These are phyloP conservation scores for Umbellularia californica DNA, from an alignment of 164 flowering plant genomes.

Conservation along the genomic window DNA sequence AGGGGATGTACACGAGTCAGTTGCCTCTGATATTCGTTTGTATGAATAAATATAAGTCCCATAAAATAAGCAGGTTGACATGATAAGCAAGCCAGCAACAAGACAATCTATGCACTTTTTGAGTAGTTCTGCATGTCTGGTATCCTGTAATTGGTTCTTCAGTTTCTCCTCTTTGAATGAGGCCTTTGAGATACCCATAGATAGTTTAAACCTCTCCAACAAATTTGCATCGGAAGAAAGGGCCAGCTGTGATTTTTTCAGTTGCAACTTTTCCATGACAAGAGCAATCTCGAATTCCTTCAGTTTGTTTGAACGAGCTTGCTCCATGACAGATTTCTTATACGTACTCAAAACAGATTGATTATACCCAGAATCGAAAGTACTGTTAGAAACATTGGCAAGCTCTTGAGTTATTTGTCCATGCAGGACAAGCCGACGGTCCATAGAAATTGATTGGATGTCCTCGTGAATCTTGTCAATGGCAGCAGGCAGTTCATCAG, in stretches of 20 bases:
- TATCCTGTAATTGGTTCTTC: conserved; percentile 66
- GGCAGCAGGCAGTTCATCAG: not conserved
- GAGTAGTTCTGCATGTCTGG: conserved; percentile 59
- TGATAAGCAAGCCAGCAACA: conserved; percentile 71
- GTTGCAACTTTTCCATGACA: conserved; percentile 47
- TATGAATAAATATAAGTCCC: conserved; percentile 72
- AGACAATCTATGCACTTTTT: conserved; percentile 73
- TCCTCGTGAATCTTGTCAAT: conserved; percentile 26
- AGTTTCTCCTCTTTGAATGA: conserved; percentile 73
- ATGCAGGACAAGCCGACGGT: conserved; percentile 32
- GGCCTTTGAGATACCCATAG: conserved; percentile 74
- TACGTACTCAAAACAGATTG: conserved; percentile 37
- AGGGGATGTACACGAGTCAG: conserved; percentile 42
- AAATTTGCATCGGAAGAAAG: conserved; percentile 51
- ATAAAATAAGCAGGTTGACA: conserved; percentile 55
- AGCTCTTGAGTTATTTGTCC: conserved; percentile 32
- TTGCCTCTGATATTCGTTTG: conserved; percentile 55
- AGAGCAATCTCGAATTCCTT: conserved; percentile 69
- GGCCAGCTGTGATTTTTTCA: conserved; percentile 59
- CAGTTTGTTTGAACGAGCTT: conserved; percentile 77
- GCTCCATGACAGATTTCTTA: conserved; percentile 76
- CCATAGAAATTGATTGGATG: conserved; percentile 10
- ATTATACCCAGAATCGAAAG: conserved; percentile 17
- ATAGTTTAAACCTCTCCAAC: conserved; percentile 64
- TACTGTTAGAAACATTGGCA: conserved; percentile 25